phyloP scores from a whole-genome alignment of 352 stramenopile species.

The Sclerospora graminicola region DNA sequence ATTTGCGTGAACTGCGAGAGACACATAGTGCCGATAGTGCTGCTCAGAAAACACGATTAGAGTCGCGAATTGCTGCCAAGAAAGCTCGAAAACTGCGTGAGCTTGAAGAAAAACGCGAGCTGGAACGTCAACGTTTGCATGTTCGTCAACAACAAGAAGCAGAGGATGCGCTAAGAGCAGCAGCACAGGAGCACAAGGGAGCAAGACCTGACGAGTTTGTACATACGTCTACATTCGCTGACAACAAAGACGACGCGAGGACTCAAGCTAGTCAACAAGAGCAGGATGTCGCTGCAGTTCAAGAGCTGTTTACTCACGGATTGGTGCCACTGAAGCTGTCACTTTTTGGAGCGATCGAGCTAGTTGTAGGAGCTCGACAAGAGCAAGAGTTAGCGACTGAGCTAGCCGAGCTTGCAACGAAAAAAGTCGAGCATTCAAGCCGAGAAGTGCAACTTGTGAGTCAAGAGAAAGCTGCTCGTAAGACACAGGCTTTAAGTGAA shows the following conservation, averaged over 20 bases:
- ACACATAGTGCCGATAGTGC: constrained; percentile 44
- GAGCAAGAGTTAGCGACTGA: constrained; percentile 28
- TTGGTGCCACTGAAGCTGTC: constrained; percentile 43
- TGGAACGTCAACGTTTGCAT: constrained; percentile 39
- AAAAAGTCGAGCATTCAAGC: constrained; percentile 15
- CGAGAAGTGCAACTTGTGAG: constrained; percentile 26
- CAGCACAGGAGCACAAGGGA: constrained; percentile 19
- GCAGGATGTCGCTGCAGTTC: constrained; percentile 36
- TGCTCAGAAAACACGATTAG: constrained; percentile 57
- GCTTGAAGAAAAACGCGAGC: constrained; percentile 52
- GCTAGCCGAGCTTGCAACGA: constrained; percentile 26
- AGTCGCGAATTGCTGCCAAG: constrained; percentile 61
- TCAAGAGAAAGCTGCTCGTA: constrained; percentile 45
- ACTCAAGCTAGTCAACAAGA: not conserved
- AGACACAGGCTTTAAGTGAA: constrained; percentile 13
- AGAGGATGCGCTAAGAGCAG: constrained; percentile 30
- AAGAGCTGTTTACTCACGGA: constrained; percentile 43
- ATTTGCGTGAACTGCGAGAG: constrained; percentile 45
- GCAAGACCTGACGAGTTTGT: not conserved
- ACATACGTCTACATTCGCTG: too few species aligned
- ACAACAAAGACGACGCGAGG: not conserved
- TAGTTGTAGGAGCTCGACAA: constrained; percentile 46
- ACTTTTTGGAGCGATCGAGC: constrained; percentile 48
- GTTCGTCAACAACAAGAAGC: constrained; percentile 32
- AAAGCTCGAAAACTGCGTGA: constrained; percentile 69